Percentiles rank a stretch among this genome's conserved stretches.
Evolutionary conservation across 2,329 filamentous ascomycete species (phyloP).

Genomic region (Arthrobotrys megalospora): DNA sequence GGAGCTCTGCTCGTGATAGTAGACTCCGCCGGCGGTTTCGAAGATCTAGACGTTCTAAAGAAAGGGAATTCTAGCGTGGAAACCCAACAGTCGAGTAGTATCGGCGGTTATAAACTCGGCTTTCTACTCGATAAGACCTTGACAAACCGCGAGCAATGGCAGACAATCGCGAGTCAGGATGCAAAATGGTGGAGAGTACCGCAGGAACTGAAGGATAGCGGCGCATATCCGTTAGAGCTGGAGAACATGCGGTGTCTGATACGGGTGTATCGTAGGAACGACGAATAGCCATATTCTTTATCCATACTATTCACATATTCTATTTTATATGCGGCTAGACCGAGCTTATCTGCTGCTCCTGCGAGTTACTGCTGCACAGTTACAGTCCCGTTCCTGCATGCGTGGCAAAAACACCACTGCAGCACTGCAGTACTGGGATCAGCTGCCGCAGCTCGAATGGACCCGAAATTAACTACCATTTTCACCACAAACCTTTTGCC

Average conservation of each 20-base stretch:
- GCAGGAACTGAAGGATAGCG: conserved; percentile 35
- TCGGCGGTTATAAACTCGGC: conserved; percentile 52
- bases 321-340: background rate
- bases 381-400: conserved; percentile 29
- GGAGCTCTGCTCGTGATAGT: conserved; percentile 47
- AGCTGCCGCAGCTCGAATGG: conserved; percentile 17
- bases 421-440: background rate
- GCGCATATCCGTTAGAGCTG: conserved; percentile 47
- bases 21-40: conserved; percentile 58
- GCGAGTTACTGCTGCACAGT: background rate
- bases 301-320: background rate
- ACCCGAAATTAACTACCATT: conserved; percentile 16
- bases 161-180: conserved; percentile 42
- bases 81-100: background rate
- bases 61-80: background rate
- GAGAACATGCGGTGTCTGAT: conserved; percentile 60
- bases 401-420: conserved; percentile 1
- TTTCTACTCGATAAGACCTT: conserved; percentile 48
- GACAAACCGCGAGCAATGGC: conserved; percentile 30
- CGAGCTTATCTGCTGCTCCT: background rate
- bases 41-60: conserved; percentile 49
- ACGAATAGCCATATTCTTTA: conserved; percentile 26
- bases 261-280: conserved; percentile 54
- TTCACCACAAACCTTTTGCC: background rate
- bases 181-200: conserved; percentile 57